These are phyloP conservation scores for Ceratocystis colombiana DNA, from an alignment of 2,329 filamentous ascomycete species.

Conservation along the genomic window DNA sequence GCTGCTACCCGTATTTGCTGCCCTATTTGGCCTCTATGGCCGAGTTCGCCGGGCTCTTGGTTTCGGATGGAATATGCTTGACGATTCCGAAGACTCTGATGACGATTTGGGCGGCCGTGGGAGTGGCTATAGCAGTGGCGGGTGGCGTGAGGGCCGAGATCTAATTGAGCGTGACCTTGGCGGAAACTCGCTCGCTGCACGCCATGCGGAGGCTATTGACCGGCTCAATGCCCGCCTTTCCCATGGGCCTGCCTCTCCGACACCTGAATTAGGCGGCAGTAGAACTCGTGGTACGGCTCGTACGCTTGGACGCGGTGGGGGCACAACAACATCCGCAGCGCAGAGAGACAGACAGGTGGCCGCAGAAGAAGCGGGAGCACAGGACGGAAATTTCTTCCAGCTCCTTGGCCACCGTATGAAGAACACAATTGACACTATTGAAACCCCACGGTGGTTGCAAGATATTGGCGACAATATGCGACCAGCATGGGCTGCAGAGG, in stretches of 20 bases:
- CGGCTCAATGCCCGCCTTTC: constrained; percentile 30
- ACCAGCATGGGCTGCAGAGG: constrained; percentile 69
- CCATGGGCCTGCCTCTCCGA: constrained; percentile 38
- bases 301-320: constrained; percentile 27
- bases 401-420: constrained; percentile 74
- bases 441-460: constrained; percentile 72
- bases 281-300: constrained; percentile 29
- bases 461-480: constrained; percentile 46
- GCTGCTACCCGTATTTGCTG: constrained; percentile 72
- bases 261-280: constrained; percentile 34
- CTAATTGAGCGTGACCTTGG: constrained; percentile 80
- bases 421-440: constrained; percentile 81
- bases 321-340: constrained; percentile 30
- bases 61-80: constrained; percentile 63
- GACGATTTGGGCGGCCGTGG: constrained; percentile 57
- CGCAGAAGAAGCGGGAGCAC: constrained; percentile 46
- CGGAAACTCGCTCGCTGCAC: constrained; percentile 47
- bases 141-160: constrained; percentile 84
- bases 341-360: constrained; percentile 27
- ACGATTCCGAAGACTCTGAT: constrained; percentile 56
- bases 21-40: constrained; percentile 81
- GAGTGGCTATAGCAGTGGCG: constrained; percentile 67
- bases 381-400: constrained; percentile 74
- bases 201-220: constrained; percentile 36
- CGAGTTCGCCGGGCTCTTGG: constrained; percentile 67